Percentiles rank a stretch among this genome's conserved stretches.
Conservation (phyloP, 2,329 filamentous ascomycete genomes). For the Cladosporium austrohemisphaericum region DNA sequence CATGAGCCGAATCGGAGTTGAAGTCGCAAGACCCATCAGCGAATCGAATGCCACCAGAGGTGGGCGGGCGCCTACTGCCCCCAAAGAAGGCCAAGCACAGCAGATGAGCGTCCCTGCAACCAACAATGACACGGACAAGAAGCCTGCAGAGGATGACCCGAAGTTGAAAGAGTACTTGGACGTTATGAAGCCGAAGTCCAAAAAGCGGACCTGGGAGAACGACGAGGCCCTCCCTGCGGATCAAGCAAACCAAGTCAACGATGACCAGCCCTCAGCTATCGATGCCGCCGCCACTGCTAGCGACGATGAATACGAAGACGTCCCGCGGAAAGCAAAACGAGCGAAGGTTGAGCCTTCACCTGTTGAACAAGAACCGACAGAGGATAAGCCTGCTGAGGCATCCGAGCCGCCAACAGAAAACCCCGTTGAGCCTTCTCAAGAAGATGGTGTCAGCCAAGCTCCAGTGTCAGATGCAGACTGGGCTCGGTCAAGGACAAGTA, state of each 20-base stretch:
- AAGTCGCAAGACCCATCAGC: conserved; percentile 73
- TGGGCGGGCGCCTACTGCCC: conserved; percentile 14
- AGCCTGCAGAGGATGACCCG: conserved; percentile 54
- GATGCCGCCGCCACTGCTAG: conserved; percentile 36
- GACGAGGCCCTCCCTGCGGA: background rate
- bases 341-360: conserved; percentile 16
- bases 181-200: conserved; percentile 67
- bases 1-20: conserved; percentile 89
- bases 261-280: conserved; percentile 19
- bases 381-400: background rate
- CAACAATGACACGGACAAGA: conserved; percentile 34
- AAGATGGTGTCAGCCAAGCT: conserved; percentile 6
- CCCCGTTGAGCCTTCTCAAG: background rate
- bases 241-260: conserved; percentile 12
- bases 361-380: background rate
- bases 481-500: conserved; percentile 83
- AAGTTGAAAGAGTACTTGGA: conserved; percentile 84
- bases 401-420: background rate
- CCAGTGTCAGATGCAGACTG: conserved; percentile 77
- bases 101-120: background rate
- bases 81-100: background rate
- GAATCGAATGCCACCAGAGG: conserved; percentile 31
- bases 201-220: conserved; percentile 14
- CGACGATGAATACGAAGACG: conserved; percentile 67
- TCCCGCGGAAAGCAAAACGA: conserved; percentile 46